Conservation (phyloP, 2,329 filamentous ascomycete genomes). For the Colletotrichum coccodes region DNA sequence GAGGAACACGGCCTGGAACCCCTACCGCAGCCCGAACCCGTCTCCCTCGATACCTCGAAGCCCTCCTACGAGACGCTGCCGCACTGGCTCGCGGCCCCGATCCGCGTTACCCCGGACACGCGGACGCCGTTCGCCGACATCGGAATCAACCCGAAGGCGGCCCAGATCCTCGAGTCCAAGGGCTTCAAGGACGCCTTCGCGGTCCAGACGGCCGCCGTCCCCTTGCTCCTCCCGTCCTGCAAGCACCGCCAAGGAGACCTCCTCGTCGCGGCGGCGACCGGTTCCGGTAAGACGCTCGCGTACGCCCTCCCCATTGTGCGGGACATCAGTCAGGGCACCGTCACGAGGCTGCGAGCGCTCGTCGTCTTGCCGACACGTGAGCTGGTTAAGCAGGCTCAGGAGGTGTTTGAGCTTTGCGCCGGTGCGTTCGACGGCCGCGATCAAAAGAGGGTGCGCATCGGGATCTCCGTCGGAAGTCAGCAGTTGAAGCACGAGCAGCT, state of each 20-base stretch:
- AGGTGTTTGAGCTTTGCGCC: constrained; percentile 80
- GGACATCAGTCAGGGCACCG: constrained; percentile 71
- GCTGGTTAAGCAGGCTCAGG: constrained; percentile 85
- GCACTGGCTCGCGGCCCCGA: constrained; percentile 80
- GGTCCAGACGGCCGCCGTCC: constrained; percentile 83
- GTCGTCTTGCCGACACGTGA: constrained; percentile 93
- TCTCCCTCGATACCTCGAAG: constrained; percentile 64
- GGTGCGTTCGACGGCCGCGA: constrained; percentile 65
- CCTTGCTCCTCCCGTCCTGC: constrained; percentile 76
- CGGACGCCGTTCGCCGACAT: constrained; percentile 71
- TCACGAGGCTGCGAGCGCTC: constrained; percentile 78
- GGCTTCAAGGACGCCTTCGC: constrained; percentile 79
- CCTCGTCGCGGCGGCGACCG: constrained; percentile 91
- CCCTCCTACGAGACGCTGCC: constrained; percentile 84
- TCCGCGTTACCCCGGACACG: constrained; percentile 71
- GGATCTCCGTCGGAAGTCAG: constrained; percentile 84
- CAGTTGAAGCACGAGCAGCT: constrained; percentile 74
- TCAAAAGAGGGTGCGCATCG: constrained; percentile 79
- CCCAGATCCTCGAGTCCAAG: constrained; percentile 72
- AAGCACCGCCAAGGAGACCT: constrained; percentile 77
- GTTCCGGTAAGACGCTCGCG: constrained; percentile 93
- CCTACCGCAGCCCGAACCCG: constrained; percentile 79
- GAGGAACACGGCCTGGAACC: constrained; percentile 80
- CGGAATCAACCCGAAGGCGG: constrained; percentile 68
- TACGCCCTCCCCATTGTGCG: constrained; percentile 90